A percentile compares a stretch with the other conserved stretches of the same genome.
These are phyloP conservation scores for Lignosus rhinocerotis DNA, from an alignment of 1,284 basidiomycete genomes.

Conservation along the genomic window DNA sequence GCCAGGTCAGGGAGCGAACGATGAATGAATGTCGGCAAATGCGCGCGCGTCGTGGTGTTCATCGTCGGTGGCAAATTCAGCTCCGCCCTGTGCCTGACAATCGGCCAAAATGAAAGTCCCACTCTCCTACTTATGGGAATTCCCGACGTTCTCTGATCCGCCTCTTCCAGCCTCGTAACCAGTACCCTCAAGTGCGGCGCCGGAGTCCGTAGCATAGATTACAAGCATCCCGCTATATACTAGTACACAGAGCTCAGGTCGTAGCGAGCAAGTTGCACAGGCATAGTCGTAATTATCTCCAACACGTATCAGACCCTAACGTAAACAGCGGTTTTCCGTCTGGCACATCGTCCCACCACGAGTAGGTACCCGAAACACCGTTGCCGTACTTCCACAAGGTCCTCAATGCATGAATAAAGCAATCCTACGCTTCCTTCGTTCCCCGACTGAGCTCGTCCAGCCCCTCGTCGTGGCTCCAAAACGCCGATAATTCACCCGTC, in stretches of 20 bases:
- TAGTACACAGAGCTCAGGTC: neutral
- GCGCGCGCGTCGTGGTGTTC: conserved; percentile 15
- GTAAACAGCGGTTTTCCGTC: conserved; percentile 8
- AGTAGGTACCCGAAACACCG: neutral
- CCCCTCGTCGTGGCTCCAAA: conserved; percentile 71
- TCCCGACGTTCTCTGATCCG: conserved; percentile 11
- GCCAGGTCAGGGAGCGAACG: conserved; percentile 15
- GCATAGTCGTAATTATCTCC: neutral
- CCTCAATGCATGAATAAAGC: neutral
- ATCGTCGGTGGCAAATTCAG: conserved; percentile 12
- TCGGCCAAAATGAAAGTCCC: conserved; percentile 6
- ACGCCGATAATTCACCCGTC: conserved; percentile 37
- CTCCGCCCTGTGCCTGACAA: conserved; percentile 12
- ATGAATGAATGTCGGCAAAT: conserved; percentile 18
- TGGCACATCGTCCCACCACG: neutral
- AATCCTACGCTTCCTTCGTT: conserved; percentile 53
- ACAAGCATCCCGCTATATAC: neutral
- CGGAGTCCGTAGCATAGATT: neutral
- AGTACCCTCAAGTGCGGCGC: too few species aligned
- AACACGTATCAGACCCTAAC: conserved; percentile 8
- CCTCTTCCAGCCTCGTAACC: neutral
- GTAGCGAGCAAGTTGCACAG: neutral
- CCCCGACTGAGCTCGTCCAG: conserved; percentile 61
- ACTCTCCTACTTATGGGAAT: conserved; percentile 7
- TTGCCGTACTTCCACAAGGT: neutral